These are phyloP conservation scores for Apophysomyces elegans DNA, from an alignment of 371 early-diverging fungal genomes.

Conservation along the genomic window DNA sequence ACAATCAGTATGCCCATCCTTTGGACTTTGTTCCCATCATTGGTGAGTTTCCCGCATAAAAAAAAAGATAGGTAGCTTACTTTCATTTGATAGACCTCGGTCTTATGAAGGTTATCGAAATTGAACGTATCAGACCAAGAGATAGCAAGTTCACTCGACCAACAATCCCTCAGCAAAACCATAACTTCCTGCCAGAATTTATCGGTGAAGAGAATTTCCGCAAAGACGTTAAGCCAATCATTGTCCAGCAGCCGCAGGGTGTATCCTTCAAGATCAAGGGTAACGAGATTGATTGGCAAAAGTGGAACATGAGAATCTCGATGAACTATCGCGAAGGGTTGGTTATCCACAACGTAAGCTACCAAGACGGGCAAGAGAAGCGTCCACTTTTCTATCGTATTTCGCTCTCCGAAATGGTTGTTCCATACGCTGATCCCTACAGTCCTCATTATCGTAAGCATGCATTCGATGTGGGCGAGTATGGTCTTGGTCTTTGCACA, in stretches of 20 bases:
- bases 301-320: conserved; percentile 60
- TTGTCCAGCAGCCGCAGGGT: conserved; percentile 58
- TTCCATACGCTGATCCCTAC: conserved; percentile 58
- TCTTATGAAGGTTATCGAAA: conserved; percentile 47
- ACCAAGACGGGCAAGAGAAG: conserved; percentile 50
- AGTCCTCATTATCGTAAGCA: conserved; percentile 39
- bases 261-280: conserved; percentile 56
- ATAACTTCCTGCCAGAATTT: conserved; percentile 59
- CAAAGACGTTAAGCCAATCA: conserved; percentile 58
- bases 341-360: conserved; percentile 56
- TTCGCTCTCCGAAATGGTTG: conserved; percentile 60
- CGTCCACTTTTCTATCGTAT: conserved; percentile 56
- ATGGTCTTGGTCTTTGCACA: conserved; percentile 55
- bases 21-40: conserved; percentile 57
- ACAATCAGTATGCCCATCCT: conserved; percentile 60
- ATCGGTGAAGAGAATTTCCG: conserved; percentile 50
- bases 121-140: conserved; percentile 51
- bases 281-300: conserved; percentile 60
- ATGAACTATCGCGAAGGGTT: conserved; percentile 64
- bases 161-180: conserved; percentile 45
- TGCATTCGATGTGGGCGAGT: conserved; percentile 56
- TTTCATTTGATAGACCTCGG: conserved; percentile 35
- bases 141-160: conserved; percentile 54
- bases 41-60: conserved; percentile 28
- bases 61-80: neutral